These are phyloP conservation scores for Ceratobasidium papillatum DNA, from an alignment of 1,284 basidiomycete genomes.

Conservation along the genomic window DNA sequence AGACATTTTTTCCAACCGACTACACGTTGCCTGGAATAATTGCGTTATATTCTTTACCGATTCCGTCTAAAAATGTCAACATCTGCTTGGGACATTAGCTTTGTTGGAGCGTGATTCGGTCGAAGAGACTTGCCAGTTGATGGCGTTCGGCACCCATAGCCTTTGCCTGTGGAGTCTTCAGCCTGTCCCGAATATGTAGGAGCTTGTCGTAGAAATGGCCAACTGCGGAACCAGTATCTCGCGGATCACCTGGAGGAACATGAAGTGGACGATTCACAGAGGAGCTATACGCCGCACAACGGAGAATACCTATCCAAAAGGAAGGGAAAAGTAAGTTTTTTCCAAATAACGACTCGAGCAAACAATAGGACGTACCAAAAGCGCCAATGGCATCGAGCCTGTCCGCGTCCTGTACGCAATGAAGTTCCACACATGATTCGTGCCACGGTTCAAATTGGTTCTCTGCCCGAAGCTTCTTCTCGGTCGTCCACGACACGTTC, in stretches of 20 bases:
- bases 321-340: background rate
- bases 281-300: conserved; percentile 84
- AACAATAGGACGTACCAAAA: conserved; percentile 66
- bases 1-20: background rate
- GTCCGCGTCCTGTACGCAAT: conserved; percentile 94
- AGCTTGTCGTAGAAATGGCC: conserved; percentile 91
- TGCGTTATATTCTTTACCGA: conserved; percentile 26
- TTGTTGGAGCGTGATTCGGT: background rate
- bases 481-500: conserved; percentile 87
- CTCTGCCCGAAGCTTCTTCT: conserved; percentile 69
- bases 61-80: conserved; percentile 14
- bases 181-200: conserved; percentile 72
- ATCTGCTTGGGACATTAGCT: conserved; percentile 20
- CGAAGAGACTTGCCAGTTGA: conserved; percentile 63
- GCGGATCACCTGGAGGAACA: conserved; percentile 54
- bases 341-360: background rate
- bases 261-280: conserved; percentile 74
- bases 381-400: conserved; percentile 91
- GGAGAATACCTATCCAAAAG: conserved; percentile 72
- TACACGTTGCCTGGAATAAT: conserved; percentile 10
- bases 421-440: conserved; percentile 76
- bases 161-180: conserved; percentile 80
- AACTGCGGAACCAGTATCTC: conserved; percentile 67
- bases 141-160: conserved; percentile 77
- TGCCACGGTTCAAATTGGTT: conserved; percentile 77